phyloP scores from a whole-genome alignment of 148 eudicot genomes.

The Talinum fruticosum region DNA sequence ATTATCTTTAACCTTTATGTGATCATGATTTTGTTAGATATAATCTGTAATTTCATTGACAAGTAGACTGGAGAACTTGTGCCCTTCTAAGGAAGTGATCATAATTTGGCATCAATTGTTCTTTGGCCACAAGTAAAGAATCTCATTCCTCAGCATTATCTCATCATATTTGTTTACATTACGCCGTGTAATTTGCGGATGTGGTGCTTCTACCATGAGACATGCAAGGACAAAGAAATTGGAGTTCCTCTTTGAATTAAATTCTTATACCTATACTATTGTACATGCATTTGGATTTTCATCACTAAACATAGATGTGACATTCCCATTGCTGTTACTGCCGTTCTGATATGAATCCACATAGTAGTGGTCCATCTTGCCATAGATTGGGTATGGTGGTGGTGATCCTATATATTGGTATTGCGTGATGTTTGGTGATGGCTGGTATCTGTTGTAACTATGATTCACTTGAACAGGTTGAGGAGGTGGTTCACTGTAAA shows the following conservation, averaged over 20 bases:
- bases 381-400: slow-evolving; percentile 35
- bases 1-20: not conserved
- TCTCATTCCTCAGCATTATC: slow-evolving; percentile 39
- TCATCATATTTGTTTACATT: slow-evolving; percentile 29
- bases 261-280: slow-evolving; percentile 41
- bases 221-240: slow-evolving; percentile 13
- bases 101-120: slow-evolving; percentile 21
- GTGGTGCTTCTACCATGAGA: slow-evolving; percentile 26
- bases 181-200: slow-evolving; percentile 15
- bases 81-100: slow-evolving; percentile 9
- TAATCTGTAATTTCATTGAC: not conserved
- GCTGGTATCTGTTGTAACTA: slow-evolving; percentile 53
- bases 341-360: slow-evolving; percentile 31
- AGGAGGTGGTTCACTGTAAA: not conserved
- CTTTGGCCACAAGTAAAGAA: slow-evolving; percentile 41
- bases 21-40: not conserved
- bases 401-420: slow-evolving; percentile 49
- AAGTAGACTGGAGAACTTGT: not conserved
- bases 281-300: slow-evolving; percentile 97
- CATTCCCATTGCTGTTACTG: slow-evolving; percentile 44
- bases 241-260: slow-evolving; percentile 6
- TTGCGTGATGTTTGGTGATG: slow-evolving; percentile 52
- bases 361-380: slow-evolving; percentile 30
- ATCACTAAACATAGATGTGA: slow-evolving; percentile 74
- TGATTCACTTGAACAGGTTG: slow-evolving; percentile 44